Conservation (phyloP, 495 filamentous ascomycete species). For the Venustampulla echinocandica region DNA sequence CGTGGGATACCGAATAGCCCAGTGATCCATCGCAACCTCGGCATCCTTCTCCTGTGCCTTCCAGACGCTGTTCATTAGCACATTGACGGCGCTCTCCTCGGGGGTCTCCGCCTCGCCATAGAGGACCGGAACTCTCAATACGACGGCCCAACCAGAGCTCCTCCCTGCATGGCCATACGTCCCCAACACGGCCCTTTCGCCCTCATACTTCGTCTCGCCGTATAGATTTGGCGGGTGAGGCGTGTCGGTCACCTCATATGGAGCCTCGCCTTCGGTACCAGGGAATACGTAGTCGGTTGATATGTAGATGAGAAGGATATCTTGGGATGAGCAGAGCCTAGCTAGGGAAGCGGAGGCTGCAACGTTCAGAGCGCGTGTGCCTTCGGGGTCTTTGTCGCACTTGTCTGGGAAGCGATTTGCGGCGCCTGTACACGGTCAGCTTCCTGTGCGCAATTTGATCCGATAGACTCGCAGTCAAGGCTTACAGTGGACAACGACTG, state of each 20-base stretch:
- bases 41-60: conserved; percentile 52
- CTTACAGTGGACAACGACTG: conserved; percentile 79
- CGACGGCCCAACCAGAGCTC: conserved; percentile 50
- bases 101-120: conserved; percentile 62
- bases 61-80: conserved; percentile 64
- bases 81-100: conserved; percentile 75
- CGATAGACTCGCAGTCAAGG: not conserved
- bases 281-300: conserved; percentile 94
- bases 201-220: conserved; percentile 79
- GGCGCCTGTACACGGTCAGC: conserved; percentile 47
- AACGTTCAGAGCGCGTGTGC: conserved; percentile 68
- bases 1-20: conserved; percentile 78
- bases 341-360: conserved; percentile 61
- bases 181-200: conserved; percentile 64
- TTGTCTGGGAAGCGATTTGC: conserved; percentile 88
- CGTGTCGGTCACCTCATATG: conserved; percentile 59
- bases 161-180: conserved; percentile 42
- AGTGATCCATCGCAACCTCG: conserved; percentile 77
- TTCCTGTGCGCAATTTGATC: too few relatives aligned
- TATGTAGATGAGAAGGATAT: conserved; percentile 79
- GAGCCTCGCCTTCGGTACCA: conserved; percentile 72
- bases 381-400: conserved; percentile 69
- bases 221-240: conserved; percentile 76
- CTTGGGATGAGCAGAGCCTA: conserved; percentile 48
- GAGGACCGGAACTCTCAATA: conserved; percentile 79